Base-by-base conservation (phyloP, 768 basidiomycete genomes). In the Collybia mongolica region DNA sequence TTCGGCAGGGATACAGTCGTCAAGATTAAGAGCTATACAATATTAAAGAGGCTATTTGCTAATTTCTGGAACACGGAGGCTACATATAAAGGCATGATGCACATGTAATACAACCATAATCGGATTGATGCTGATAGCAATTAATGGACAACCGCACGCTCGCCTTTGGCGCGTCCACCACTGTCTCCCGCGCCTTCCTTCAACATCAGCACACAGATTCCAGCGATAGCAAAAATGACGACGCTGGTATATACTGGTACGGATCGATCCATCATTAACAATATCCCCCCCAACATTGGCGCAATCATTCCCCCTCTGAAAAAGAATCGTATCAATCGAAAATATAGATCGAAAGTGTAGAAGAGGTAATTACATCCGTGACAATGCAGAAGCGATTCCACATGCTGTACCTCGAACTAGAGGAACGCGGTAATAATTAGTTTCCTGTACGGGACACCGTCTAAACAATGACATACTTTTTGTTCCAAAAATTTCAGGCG, bases 301-400 rank as follows among this genome's bases (percentile, higher is more conserved):
- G 90, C 92, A 24, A 90, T 84, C 85, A 94, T 93, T 5, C 92
- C 92, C 6, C 91, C 89, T 65, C 91, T 93, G 69, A 9, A 9
- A 59, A 44, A 37, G 40, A 41, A 43, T 28, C 22, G 32, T 18
- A 28, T 57, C 12, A 49, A 42, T 53, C n/a, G 47, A 36, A 36
- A 39, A 26, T 3, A 7, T 7, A 4, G 24, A 29, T 36, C 38
- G 45, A 32, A 14, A 29, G 36, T 29, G 39, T 46, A 20, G 39
- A 46, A 20, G 18, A 74, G 7, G 24, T 26, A 26, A 86, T 45
- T 60, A 92, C 86, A 94, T 83, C 65, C 93, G 76, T 1, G 88
- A 93, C 1, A 95, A 66, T 8, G 91, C 92, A 2, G 90, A 91
- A 0, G 93, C 92, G 46, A 90, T 86, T 0, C 93, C 93, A 60